phyloP scores from a whole-genome alignment of 1,139 yeast genomes.

The Candida anutae region DNA sequence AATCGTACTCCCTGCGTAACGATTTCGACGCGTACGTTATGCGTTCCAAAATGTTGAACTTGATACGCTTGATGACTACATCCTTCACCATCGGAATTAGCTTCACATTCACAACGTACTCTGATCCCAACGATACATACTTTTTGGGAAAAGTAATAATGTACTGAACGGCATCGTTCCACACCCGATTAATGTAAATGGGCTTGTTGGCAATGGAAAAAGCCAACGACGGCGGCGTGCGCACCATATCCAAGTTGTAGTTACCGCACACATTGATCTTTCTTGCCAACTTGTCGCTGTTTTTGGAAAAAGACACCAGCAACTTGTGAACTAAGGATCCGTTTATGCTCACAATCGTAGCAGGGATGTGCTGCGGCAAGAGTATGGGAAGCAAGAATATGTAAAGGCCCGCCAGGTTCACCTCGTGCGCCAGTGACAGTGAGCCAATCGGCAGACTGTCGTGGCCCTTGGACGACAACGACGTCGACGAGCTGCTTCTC shows the following conservation, averaged over 20 bases:
- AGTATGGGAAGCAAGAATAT: conserved; percentile 67
- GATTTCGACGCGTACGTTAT: conserved; percentile 56
- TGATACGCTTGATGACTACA: conserved; percentile 61
- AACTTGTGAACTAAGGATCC: conserved; percentile 37
- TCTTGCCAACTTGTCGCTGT: conserved; percentile 30
- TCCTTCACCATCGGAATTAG: conserved; percentile 67
- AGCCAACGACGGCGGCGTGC: conserved; percentile 79
- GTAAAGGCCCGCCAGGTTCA: conserved; percentile 67
- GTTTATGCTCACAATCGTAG: conserved; percentile 52
- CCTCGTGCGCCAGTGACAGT: conserved; percentile 3
- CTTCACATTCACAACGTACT: conserved; percentile 54
- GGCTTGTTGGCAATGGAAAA: conserved; percentile 72
- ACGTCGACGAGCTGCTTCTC: not conserved
- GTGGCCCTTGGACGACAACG: not conserved
- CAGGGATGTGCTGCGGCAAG: conserved; percentile 67
- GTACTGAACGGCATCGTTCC: conserved; percentile 77
- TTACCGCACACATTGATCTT: conserved; percentile 20
- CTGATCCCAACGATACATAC: conserved; percentile 64
- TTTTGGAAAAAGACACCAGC: conserved; percentile 22
- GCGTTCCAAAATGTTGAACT: conserved; percentile 65
- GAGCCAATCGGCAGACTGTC: conserved; percentile 1
- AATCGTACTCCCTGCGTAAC: conserved; percentile 49
- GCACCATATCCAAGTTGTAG: conserved; percentile 46
- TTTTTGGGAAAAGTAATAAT: conserved; percentile 72
- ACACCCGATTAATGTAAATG: conserved; percentile 68